Evolutionary conservation across 2,329 filamentous ascomycete species (phyloP).

Genomic region (Bisporella sp.): DNA sequence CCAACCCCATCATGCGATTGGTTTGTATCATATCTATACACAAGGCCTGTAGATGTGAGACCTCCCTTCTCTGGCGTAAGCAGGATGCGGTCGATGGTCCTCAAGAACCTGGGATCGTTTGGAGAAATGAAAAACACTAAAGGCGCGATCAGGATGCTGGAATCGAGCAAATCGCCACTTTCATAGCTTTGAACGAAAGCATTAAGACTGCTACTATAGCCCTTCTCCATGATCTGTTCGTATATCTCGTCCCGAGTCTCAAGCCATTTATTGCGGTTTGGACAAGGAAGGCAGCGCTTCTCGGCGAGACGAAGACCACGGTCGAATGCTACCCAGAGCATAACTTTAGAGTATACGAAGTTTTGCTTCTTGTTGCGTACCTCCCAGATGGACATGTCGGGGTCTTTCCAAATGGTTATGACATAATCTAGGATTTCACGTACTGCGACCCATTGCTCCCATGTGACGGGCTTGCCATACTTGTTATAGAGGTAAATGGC

Average conservation of each 20-base stretch:
- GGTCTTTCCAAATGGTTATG: conserved; percentile 58
- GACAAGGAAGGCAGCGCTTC: conserved; percentile 70
- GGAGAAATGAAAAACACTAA: conserved; percentile 75
- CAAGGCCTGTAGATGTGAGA: conserved; percentile 66
- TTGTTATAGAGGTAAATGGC: conserved; percentile 74
- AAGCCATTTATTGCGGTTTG: conserved; percentile 60
- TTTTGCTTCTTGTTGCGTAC: conserved; percentile 69
- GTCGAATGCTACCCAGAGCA: conserved; percentile 78
- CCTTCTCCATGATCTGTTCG: conserved; percentile 71
- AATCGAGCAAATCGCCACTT: conserved; percentile 61
- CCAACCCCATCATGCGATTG: conserved; percentile 67
- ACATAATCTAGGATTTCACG: conserved; percentile 68
- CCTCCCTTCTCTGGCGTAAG: conserved; percentile 68
- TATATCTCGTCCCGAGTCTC: conserved; percentile 60
- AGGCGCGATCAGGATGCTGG: conserved; percentile 68
- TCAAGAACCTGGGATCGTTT: conserved; percentile 68
- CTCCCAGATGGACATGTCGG: conserved; percentile 82
- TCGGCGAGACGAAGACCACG: conserved; percentile 66
- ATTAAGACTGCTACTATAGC: conserved; percentile 63
- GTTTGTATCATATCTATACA: conserved; percentile 67
- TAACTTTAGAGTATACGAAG: conserved; percentile 76
- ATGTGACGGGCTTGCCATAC: conserved; percentile 62
- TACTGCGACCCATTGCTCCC: conserved; percentile 69
- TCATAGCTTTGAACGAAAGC: conserved; percentile 75
- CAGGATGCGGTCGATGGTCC: conserved; percentile 66